Conservation (phyloP, 805 yeast genomes). For the Metschnikowia lochheadii region DNA sequence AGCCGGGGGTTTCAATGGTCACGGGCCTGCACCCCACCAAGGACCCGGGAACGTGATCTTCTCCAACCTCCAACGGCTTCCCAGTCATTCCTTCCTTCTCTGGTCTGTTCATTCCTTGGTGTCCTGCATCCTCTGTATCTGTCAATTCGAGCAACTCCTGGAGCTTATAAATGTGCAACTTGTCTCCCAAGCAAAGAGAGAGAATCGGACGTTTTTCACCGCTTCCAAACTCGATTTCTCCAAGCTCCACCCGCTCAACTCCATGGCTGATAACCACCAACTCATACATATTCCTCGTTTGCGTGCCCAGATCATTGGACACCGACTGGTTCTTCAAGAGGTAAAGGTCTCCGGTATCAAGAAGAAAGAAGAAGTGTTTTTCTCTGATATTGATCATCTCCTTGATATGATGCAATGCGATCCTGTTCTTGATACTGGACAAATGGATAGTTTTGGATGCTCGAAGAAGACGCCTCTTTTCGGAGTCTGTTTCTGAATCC, state of each 20-base stretch:
- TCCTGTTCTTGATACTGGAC: constrained; percentile 26
- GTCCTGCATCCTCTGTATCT: background rate
- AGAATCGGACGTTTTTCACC: constrained; percentile 13
- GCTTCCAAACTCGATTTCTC: constrained; percentile 18
- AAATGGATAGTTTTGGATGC: constrained; percentile 32
- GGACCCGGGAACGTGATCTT: background rate
- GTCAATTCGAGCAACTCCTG: constrained; percentile 24
- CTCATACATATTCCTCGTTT: constrained; percentile 30
- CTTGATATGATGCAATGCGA: constrained; percentile 21
- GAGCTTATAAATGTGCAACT: constrained; percentile 27
- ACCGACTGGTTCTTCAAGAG: constrained; percentile 30
- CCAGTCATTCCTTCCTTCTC: background rate
- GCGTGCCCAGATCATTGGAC: constrained; percentile 8
- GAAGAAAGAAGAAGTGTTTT: constrained; percentile 33
- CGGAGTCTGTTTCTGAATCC: constrained; percentile 1
- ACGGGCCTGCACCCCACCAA: background rate
- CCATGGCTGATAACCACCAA: constrained; percentile 27
- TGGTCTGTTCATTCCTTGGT: too few species aligned
- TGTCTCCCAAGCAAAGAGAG: constrained; percentile 39
- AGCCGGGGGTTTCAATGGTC: background rate
- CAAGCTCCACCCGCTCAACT: constrained; percentile 32
- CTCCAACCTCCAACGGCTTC: background rate
- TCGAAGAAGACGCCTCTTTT: constrained; percentile 5
- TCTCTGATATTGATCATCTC: constrained; percentile 25
- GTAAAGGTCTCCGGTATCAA: constrained; percentile 37